phyloP scores from a whole-genome alignment of 225 moss, liverwort and hornwort species.

The Takakia lepidozioides region DNA sequence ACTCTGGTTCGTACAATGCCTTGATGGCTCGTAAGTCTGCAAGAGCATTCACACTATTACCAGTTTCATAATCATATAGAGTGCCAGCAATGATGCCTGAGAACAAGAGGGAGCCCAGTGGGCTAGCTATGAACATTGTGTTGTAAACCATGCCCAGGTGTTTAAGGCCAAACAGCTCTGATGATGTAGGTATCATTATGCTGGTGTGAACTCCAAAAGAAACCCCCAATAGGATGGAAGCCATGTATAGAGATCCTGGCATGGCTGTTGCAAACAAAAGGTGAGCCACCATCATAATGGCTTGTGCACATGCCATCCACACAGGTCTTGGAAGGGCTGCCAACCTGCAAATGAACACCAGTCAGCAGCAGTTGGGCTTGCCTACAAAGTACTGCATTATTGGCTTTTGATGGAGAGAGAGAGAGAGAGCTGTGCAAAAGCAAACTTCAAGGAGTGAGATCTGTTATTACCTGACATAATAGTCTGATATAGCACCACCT shows the following conservation, averaged over 20 bases:
- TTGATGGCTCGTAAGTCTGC: too few relatives aligned
- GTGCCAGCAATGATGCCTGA: conserved; percentile 9
- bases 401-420: too few relatives aligned
- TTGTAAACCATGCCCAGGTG: conserved; percentile 13
- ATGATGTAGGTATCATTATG: conserved; percentile 5
- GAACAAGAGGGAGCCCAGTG: conserved; percentile 10
- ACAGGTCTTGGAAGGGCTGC: conserved; percentile 10
- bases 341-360: too few relatives aligned
- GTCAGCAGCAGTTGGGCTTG: too few relatives aligned
- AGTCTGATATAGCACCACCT: not conserved
- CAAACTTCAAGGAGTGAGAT: too few relatives aligned
- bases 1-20: too few relatives aligned
- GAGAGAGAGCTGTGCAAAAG: too few relatives aligned
- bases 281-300: conserved; percentile 1
- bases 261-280: conserved; percentile 8
- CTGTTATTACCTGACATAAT: conserved; percentile 11
- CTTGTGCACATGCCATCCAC: conserved; percentile 11
- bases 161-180: conserved; percentile 12
- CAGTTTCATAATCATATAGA: conserved; percentile 7
- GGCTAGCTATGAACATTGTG: conserved; percentile 7
- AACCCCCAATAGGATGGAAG: conserved; percentile 3
- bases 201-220: conserved; percentile 6
- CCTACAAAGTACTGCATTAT: too few relatives aligned
- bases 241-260: conserved; percentile 10
- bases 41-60: too few relatives aligned